Conservation (phyloP, 2,329 filamentous ascomycete species). For the Stagonosporopsis tanaceti region DNA sequence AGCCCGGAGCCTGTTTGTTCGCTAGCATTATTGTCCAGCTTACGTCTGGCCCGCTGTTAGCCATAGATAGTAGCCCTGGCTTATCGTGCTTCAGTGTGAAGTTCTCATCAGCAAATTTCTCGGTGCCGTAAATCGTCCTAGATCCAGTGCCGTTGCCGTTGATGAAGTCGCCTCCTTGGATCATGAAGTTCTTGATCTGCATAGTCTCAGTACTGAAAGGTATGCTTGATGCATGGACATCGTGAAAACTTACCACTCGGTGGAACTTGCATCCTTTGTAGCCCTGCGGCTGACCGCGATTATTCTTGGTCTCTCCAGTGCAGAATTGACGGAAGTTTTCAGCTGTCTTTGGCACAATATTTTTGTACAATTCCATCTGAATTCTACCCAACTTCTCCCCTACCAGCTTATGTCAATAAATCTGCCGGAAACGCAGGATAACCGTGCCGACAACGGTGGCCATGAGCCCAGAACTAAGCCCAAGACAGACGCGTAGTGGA, state of each 20-base stretch:
- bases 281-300: conserved; percentile 79
- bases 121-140: conserved; percentile 84
- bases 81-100: conserved; percentile 80
- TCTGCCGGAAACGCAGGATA: conserved; percentile 4
- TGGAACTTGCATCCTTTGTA: conserved; percentile 97
- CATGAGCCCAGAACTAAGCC: conserved; percentile 15
- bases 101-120: conserved; percentile 89
- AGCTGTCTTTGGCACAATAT: conserved; percentile 84
- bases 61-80: conserved; percentile 89
- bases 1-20: not conserved
- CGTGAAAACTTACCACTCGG: conserved; percentile 73
- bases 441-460: conserved; percentile 11
- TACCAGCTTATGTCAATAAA: conserved; percentile 36
- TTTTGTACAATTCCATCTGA: conserved; percentile 75
- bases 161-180: conserved; percentile 94
- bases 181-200: conserved; percentile 96
- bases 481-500: conserved; percentile 17
- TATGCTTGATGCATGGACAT: not conserved
- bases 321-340: conserved; percentile 98
- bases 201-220: conserved; percentile 14
- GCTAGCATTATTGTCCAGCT: conserved; percentile 56
- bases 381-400: conserved; percentile 49
- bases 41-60: conserved; percentile 55
- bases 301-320: conserved; percentile 87
- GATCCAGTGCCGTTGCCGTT: conserved; percentile 92